Conservation (phyloP, 2,329 filamentous ascomycete genomes). For the Aspergillus sp. region DNA sequence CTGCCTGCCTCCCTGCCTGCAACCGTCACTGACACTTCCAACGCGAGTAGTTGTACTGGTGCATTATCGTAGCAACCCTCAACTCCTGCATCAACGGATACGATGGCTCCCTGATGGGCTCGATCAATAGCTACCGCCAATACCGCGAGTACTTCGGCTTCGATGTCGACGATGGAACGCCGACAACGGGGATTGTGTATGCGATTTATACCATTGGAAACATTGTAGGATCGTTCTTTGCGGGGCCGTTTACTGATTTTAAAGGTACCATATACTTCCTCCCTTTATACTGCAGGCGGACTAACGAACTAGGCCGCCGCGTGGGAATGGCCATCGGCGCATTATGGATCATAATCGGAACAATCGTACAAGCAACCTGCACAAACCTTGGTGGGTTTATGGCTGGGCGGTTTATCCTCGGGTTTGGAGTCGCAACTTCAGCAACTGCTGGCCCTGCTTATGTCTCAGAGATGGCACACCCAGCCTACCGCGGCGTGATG, state of each 20-base stretch:
- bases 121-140: constrained; percentile 48
- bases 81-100: constrained; percentile 51
- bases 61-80: constrained; percentile 43
- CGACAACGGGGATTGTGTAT: constrained; percentile 48
- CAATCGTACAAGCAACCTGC: constrained; percentile 27
- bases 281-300: neutral
- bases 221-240: constrained; percentile 47
- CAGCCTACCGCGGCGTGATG: constrained; percentile 36
- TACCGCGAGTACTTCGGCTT: constrained; percentile 48
- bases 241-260: constrained; percentile 46
- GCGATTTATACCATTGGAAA: constrained; percentile 53
- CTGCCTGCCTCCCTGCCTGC: neutral
- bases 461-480: constrained; percentile 40
- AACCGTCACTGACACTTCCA: neutral
- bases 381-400: constrained; percentile 29
- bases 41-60: constrained; percentile 38
- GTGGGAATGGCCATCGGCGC: constrained; percentile 30
- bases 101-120: constrained; percentile 51
- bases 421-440: constrained; percentile 30
- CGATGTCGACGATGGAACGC: constrained; percentile 37
- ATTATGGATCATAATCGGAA: constrained; percentile 27
- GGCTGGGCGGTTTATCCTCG: constrained; percentile 32
- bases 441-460: constrained; percentile 32
- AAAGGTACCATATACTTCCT: constrained; percentile 20
- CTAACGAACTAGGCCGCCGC: constrained; percentile 20